Conservation (phyloP, 352 stramenopile genomes). For the Pythium sukuiense region DNA sequence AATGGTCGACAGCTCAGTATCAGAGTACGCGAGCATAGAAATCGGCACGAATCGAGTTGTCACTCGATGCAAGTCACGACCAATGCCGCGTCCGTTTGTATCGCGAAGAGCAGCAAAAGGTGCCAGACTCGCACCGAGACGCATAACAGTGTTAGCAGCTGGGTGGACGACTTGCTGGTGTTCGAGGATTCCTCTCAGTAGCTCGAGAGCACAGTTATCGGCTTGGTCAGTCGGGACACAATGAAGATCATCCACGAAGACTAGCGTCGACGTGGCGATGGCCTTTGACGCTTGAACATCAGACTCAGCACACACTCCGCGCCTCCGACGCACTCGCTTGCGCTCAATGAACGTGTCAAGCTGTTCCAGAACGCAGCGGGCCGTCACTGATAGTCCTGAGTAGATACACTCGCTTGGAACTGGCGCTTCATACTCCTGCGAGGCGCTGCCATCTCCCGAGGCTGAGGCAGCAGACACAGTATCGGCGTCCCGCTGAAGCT, state of each 20-base stretch:
- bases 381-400: constrained; percentile 12
- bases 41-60: constrained; percentile 39
- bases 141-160: constrained; percentile 33
- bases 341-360: constrained; percentile 24
- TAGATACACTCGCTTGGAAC: constrained; percentile 26
- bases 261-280: constrained; percentile 20
- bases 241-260: constrained; percentile 73
- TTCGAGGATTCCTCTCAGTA: constrained; percentile 50
- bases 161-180: constrained; percentile 43
- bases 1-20: constrained; percentile 53
- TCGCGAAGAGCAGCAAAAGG: constrained; percentile 34
- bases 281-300: background rate
- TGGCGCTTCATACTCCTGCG: background rate
- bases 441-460: background rate
- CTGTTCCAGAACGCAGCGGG: constrained; percentile 22
- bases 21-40: constrained; percentile 30
- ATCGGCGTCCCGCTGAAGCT: constrained; percentile 4
- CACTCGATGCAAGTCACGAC: constrained; percentile 29
- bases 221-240: constrained; percentile 24
- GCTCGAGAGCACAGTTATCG: constrained; percentile 43
- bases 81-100: background rate
- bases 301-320: background rate
- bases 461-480: background rate
- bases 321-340: constrained; percentile 12
- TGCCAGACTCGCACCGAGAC: constrained; percentile 7